Evolutionary conservation across 2,329 filamentous ascomycete species (phyloP).

Genomic region (Stachybotrys elegans): DNA sequence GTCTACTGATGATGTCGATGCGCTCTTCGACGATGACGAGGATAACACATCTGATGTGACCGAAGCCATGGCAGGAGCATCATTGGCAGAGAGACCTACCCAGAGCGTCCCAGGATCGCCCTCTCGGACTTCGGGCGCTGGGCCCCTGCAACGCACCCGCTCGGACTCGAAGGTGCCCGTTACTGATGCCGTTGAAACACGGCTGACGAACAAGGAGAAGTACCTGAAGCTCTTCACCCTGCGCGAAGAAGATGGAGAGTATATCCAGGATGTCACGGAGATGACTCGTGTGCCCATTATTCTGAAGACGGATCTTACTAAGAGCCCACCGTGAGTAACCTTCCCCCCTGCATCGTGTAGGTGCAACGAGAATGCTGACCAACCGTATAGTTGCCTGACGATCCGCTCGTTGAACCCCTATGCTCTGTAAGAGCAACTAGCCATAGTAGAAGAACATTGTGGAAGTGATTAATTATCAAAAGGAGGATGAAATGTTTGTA

Average conservation of each 20-base stretch:
- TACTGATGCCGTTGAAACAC: slow-evolving; percentile 68
- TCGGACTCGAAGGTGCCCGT: slow-evolving; percentile 89
- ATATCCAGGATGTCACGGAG: slow-evolving; percentile 97
- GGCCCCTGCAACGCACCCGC: slow-evolving; percentile 76
- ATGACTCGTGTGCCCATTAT: slow-evolving; percentile 98
- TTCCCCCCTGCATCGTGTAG: neutral
- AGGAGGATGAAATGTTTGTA: neutral
- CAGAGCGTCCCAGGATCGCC: slow-evolving; percentile 95
- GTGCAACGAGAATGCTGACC: slow-evolving; percentile 15
- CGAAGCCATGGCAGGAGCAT: slow-evolving; percentile 89
- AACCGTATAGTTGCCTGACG: slow-evolving; percentile 62
- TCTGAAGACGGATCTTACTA: slow-evolving; percentile 93
- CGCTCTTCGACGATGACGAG: slow-evolving; percentile 92
- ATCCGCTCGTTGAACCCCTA: slow-evolving; percentile 79
- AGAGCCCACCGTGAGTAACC: slow-evolving; percentile 96
- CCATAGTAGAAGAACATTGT: slow-evolving; percentile 2
- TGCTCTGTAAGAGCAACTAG: slow-evolving; percentile 43
- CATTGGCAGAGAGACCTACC: slow-evolving; percentile 80
- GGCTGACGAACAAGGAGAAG: slow-evolving; percentile 90
- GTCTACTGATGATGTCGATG: slow-evolving; percentile 86
- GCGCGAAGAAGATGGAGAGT: slow-evolving; percentile 87
- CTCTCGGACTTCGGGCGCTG: slow-evolving; percentile 64
- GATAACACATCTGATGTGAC: slow-evolving; percentile 83
- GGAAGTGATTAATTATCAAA: neutral
- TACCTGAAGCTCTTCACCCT: slow-evolving; percentile 87